Evolutionary conservation across 805 yeast genomes (phyloP), one percentile per base, ranked within the genome.

Genomic region (Ogataea dorogensis): DNA sequence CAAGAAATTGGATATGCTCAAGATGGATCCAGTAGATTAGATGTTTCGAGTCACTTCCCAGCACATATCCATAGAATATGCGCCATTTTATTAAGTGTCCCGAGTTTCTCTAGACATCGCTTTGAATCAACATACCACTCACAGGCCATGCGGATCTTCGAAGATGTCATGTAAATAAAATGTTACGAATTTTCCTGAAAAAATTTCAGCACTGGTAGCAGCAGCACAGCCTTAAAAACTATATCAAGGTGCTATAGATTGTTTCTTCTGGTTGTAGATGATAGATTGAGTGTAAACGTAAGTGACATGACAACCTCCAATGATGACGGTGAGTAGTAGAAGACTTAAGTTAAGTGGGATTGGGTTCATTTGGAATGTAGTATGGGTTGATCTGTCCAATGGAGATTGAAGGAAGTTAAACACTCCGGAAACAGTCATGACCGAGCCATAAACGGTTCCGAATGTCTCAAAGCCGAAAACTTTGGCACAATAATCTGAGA

Each of bases 391-490:
- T 38, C 51, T 61, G 49, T 75, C 81, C 48, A 75, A 63, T 10
- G 58, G 47, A 17, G 68, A 58, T 51, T 75, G 81, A 25, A 61
- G 54, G 42, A 68, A 71, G 50, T 75, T 75, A 53, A 71, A 56
- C 12, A 71, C 44, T 23, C 81, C 81, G 1, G 79, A 67, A 16
- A 71, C 59, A 28, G 77, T 69, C 59, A 74, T 72, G 20, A 74
- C 71, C 13, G 75, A 57, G n/a, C 80, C 80, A 48, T 75, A 75
- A 18, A 75, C 69, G 1, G 77, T 71, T 24, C 83, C 81, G 53
- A 75, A 73, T 8, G 81, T 73, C 49, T 75, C 79, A 45, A 72
- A 69, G 1, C 83, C 82, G 54, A 77, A 79, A 31, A 73, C 79
- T 54, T 79, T 79, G 17, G 83, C 79, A 50, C 80, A 75, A 50